Percentiles rank a stretch among this genome's conserved stretches.
phyloP scores from a whole-genome alignment of 306 rosid species.

The Castanopsis chinensis region DNA sequence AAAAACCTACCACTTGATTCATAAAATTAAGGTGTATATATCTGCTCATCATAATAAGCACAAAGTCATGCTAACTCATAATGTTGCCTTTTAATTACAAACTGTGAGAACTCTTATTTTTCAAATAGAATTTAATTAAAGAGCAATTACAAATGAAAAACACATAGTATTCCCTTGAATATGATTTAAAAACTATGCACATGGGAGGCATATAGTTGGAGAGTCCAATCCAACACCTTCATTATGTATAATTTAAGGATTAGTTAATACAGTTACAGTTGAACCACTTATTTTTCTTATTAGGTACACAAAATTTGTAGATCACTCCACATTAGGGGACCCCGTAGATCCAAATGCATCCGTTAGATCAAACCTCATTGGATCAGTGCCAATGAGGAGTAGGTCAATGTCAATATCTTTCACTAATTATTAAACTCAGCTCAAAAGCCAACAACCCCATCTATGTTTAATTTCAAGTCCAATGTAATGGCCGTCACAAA shows the following conservation, averaged over 20 bases:
- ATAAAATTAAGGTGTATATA: no score
- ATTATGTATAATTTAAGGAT: neutral
- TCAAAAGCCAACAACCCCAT: slow-evolving; percentile 38
- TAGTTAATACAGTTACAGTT: slow-evolving; percentile 36
- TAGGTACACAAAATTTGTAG: slow-evolving; percentile 12
- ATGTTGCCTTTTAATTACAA: neutral
- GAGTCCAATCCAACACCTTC: neutral
- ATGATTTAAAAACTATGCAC: neutral
- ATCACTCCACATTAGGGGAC: neutral
- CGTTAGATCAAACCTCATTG: neutral
- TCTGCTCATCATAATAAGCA: neutral
- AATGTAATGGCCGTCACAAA: slow-evolving; percentile 32
- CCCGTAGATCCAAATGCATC: neutral
- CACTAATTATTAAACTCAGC: slow-evolving; percentile 22
- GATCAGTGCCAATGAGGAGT: neutral
- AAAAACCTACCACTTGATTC: no score
- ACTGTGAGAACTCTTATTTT: neutral
- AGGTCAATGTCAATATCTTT: slow-evolving; percentile 7
- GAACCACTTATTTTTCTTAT: slow-evolving; percentile 23
- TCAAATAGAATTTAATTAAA: neutral
- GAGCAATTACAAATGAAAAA: neutral
- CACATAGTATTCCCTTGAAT: neutral
- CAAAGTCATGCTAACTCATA: neutral
- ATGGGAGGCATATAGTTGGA: neutral
- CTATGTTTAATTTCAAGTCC: slow-evolving; percentile 25